Conservation (phyloP, 1,284 basidiomycete species). For the Papiliotrema fonsecae region DNA sequence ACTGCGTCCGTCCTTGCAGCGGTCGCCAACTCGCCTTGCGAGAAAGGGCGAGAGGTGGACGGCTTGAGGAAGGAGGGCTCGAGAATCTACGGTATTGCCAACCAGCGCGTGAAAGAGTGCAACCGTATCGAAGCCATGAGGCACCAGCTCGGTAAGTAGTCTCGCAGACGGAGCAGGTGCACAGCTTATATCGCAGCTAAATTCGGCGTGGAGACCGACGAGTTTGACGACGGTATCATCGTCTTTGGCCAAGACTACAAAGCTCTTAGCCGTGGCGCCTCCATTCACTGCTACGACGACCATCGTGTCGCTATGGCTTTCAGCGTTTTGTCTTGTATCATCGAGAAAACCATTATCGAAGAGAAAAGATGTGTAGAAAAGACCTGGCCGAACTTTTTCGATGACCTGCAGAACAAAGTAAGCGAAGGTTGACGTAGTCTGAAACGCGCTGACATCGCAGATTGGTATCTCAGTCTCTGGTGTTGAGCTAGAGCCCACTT, state of each 20-base stretch:
- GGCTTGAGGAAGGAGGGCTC: constrained; percentile 54
- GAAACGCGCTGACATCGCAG: constrained; percentile 47
- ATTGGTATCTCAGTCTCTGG: constrained; percentile 87
- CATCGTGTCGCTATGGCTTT: constrained; percentile 99
- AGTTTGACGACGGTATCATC: constrained; percentile 89
- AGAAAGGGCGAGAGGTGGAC: constrained; percentile 40
- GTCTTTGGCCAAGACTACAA: constrained; percentile 70
- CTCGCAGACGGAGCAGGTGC: neutral
- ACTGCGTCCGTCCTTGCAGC: constrained; percentile 90
- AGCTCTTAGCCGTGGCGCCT: constrained; percentile 63
- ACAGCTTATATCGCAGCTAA: constrained; percentile 59
- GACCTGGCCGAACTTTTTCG: constrained; percentile 99
- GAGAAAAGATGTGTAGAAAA: constrained; percentile 99
- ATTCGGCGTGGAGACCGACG: constrained; percentile 88
- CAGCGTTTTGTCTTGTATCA: constrained; percentile 73
- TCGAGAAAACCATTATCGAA: constrained; percentile 74
- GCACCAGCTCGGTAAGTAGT: constrained; percentile 72
- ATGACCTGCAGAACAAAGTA: constrained; percentile 90
- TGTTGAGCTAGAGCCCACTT: constrained; percentile 59
- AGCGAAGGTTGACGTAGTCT: constrained; percentile 9
- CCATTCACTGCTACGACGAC: constrained; percentile 94
- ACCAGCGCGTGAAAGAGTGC: constrained; percentile 98
- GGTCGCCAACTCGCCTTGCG: constrained; percentile 61
- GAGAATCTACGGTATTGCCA: constrained; percentile 91
- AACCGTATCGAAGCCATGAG: constrained; percentile 96